Conservation (phyloP, 139 green algal species). For the Chlorella sp. region DNA sequence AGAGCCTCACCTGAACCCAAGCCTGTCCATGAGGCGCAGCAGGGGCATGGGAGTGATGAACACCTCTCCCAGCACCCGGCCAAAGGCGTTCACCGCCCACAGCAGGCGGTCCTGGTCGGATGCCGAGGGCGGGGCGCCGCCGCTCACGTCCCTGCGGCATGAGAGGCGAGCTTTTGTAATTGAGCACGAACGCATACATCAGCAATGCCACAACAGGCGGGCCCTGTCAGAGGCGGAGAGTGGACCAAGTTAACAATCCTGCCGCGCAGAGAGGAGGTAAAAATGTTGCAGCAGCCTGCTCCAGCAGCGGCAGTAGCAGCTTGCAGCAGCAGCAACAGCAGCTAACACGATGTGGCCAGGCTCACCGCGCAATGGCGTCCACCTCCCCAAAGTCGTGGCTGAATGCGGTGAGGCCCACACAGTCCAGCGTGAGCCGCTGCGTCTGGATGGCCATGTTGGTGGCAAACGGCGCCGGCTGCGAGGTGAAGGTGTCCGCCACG, state of each 20-base stretch:
- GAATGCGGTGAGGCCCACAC: conserved; percentile 74
- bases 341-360: too few species aligned
- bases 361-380: background rate
- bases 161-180: background rate
- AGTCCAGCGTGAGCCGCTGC: conserved; percentile 76
- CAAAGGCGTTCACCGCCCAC: conserved; percentile 70
- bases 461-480: conserved; percentile 14
- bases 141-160: conserved; percentile 33
- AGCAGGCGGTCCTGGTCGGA: conserved; percentile 59
- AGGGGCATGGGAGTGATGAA: conserved; percentile 82
- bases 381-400: conserved; percentile 68
- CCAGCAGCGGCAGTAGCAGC: background rate
- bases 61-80: conserved; percentile 64
- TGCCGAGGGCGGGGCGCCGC: conserved; percentile 11
- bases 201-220: too few species aligned
- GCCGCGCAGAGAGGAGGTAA: too few species aligned
- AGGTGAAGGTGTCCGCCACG: conserved; percentile 48
- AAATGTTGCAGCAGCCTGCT: too few species aligned
- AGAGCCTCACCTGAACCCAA: conserved; percentile 40
- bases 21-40: conserved; percentile 56
- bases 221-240: too few species aligned
- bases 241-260: too few species aligned
- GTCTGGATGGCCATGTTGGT: conserved; percentile 69
- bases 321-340: too few species aligned
- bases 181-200: too few species aligned